Evolutionary conservation across 1,284 basidiomycete genomes (phyloP), one percentile per base, ranked within the genome.

Genomic region (Malassezia nana): DNA sequence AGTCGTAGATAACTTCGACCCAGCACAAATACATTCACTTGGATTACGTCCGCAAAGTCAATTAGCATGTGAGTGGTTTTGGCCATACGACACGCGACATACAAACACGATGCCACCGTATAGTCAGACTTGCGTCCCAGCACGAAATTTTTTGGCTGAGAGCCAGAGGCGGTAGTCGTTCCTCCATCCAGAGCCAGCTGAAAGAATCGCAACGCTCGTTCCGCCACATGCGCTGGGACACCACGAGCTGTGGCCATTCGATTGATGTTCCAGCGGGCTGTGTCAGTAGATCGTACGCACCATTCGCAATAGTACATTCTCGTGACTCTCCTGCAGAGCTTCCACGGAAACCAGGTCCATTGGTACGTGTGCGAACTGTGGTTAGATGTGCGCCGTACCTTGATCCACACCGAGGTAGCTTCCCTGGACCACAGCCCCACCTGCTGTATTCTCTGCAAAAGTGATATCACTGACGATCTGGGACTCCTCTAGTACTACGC

Each of bases 1-100:
- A 98, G 84, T 72, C 94, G 89, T 45, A 98, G 83, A 70, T 96
- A 99, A 0, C 87, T 92, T 52, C 91, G 85, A 0, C 94, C 94
- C 22, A 99, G 84, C 68, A 91, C 88, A 68, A 95, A 98, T 7
- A 99, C 94, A 69, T 98, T 98, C 64, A 96, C 89, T 59, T 73
- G 65, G 44, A 73, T 69, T 18, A 68, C 64, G 46, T 73, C 70
- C 31, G 87, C 22, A 72, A 99, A 96, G 77, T 99, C 94, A 62
- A 99, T 98, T 31, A 99, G 83, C 94, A 98, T 98, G 73, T 92
- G 89, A 0, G 85, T 88, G 16, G 77, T 77, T 75, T 92, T 88
- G 66, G 87, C 87, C 75, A 90, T 84, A 52, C 94, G 78, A 71
- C 90, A 94, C 6, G 90, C 89, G 46, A 95, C 83, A 72, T 99